Percentiles rank a stretch among this genome's conserved stretches.
Conservation (phyloP, 2,329 filamentous ascomycete species). For the Aspergillus ustus region DNA sequence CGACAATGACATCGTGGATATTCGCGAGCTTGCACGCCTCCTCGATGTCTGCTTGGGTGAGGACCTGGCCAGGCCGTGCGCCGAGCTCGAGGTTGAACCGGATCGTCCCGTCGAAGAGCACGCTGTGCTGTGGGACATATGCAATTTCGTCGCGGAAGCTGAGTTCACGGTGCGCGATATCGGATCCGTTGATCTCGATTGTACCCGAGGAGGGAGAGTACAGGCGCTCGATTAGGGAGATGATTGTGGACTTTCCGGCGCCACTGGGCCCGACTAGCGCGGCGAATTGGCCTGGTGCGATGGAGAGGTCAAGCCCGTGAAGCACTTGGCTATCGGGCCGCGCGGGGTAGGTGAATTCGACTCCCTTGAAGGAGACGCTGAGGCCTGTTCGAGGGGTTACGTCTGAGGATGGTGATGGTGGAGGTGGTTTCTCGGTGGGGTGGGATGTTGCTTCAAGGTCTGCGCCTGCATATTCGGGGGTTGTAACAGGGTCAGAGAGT, state of each 20-base stretch:
- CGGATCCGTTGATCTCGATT: slow-evolving; percentile 57
- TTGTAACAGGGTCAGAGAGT: slow-evolving; percentile 3
- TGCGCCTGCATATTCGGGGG: neutral
- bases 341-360: slow-evolving; percentile 9
- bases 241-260: slow-evolving; percentile 69
- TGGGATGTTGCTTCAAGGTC: slow-evolving; percentile 26
- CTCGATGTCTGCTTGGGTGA: slow-evolving; percentile 64
- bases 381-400: neutral
- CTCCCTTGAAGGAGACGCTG: slow-evolving; percentile 6
- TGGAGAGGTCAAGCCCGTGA: slow-evolving; percentile 59
- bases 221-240: slow-evolving; percentile 61
- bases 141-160: slow-evolving; percentile 52
- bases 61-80: slow-evolving; percentile 57
- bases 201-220: slow-evolving; percentile 57
- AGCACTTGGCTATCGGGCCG: slow-evolving; percentile 60
- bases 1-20: slow-evolving; percentile 71
- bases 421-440: slow-evolving; percentile 7
- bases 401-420: neutral
- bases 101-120: slow-evolving; percentile 54
- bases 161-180: slow-evolving; percentile 47
- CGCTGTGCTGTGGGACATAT: slow-evolving; percentile 54
- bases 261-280: slow-evolving; percentile 70
- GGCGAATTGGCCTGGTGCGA: slow-evolving; percentile 49
- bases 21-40: slow-evolving; percentile 71
- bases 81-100: slow-evolving; percentile 54